Evolutionary conservation across 225 moss, liverwort and hornwort species (phyloP), one percentile per base, ranked within the genome.

Genomic region (Marchantia polymorpha): DNA sequence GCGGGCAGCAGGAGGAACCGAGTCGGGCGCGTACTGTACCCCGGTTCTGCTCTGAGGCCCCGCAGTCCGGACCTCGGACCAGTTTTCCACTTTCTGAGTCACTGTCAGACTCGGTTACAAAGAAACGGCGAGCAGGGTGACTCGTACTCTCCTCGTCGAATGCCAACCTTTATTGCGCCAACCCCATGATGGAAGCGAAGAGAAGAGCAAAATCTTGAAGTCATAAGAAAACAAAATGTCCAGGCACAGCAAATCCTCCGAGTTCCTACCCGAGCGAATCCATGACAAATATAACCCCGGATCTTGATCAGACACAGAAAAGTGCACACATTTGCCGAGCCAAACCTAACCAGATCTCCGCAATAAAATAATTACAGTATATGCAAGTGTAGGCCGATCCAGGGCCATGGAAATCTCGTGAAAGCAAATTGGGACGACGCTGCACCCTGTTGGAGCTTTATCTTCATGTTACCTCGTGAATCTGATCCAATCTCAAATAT

Each of bases 141-240:
- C 56, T 56, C 56, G 56, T 56, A 56, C 55, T 55, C 63, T 63
- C 63, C 63, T 63, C 63, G n/a, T 63, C 63, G 17, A 55, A 55
- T 55, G 55, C 12, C 55, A 39, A 39, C 2, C 56, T 56, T 56
- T 56, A 56, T 63, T 63, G 63, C 63, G 9, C 63, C 17, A 63
- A 15, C 9, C 5, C 55, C 55, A 55, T 55, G 17, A 55, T 17
- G 17, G 55, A 55, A 55, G 39, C 10, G 17, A 55, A 55, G 17
- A 1, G 55, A 17, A 55, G 13, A 55, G 17, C 55, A 55, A 55
- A 55, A 55, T 55, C 55, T 1, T 12, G 13, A 2, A 55, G n/a
- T 23, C 20, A 63, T 12, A 63, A 63, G n/a, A 63, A 23, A 63
- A 63, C 63, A 63, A 63, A 63, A 63, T 63, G 8, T 63, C 3